phyloP scores from a whole-genome alignment of 78 protist genomes.

The Dictyostelium purpureum region DNA sequence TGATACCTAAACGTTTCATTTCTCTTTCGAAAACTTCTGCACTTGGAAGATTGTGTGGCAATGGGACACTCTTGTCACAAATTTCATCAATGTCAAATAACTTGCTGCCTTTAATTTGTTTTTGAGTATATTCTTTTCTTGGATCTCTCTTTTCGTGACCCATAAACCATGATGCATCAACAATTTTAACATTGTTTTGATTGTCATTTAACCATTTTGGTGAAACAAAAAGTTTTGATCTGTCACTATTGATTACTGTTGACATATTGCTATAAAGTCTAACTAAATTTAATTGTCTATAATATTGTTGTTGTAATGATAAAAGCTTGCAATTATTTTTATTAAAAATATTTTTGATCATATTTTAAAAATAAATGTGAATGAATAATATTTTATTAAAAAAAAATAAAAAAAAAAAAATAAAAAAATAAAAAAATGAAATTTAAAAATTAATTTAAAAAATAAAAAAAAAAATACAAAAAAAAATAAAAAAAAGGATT shows the following conservation, averaged over 20 bases:
- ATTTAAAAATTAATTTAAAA: too few relatives aligned
- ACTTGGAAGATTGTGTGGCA: conserved; percentile 78
- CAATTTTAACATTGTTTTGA: conserved; percentile 33
- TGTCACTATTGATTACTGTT: background rate
- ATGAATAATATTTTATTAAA: too few relatives aligned
- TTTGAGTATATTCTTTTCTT: conserved; percentile 14
- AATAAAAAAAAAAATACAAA: too few relatives aligned
- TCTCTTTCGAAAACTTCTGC: conserved; percentile 15
- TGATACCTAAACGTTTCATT: conserved; percentile 47
- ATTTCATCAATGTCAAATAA: conserved; percentile 67
- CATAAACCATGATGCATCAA: conserved; percentile 77
- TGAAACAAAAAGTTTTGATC: conserved; percentile 42
- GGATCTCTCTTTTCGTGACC: conserved; percentile 72
- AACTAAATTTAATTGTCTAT: too few relatives aligned
- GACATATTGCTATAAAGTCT: background rate
- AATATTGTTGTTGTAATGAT: too few relatives aligned
- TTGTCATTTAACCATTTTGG: conserved; percentile 72
- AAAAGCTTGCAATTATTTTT: too few relatives aligned
- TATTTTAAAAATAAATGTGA: too few relatives aligned
- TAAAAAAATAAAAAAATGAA: too few relatives aligned
- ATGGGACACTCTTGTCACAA: conserved; percentile 47
- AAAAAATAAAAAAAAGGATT: too few relatives aligned
- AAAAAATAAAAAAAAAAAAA: too few relatives aligned
- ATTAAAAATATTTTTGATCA: too few relatives aligned
- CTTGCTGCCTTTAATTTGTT: background rate